Conservation (phyloP, 2,329 filamentous ascomycete genomes). For the Calonectria pseudoreteaudii region DNA sequence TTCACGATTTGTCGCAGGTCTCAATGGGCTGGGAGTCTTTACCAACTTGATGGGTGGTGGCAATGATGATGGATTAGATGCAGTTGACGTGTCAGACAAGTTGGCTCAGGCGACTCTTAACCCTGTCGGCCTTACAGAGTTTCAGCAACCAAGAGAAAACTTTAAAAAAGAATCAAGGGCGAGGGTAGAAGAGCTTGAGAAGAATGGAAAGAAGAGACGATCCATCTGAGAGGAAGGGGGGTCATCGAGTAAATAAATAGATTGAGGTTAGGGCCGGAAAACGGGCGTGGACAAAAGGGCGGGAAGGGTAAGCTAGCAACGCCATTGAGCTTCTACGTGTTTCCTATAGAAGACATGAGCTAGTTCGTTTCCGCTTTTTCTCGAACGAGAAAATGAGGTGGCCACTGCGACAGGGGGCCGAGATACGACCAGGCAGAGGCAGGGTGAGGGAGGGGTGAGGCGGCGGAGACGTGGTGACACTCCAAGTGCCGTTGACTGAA, state of each 20-base stretch:
- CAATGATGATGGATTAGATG: neutral
- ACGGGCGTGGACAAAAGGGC: constrained; percentile 10
- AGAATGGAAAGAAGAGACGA: constrained; percentile 10
- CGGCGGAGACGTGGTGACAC: constrained; percentile 3
- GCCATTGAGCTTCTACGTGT: constrained; percentile 22
- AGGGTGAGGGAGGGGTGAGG: constrained; percentile 4
- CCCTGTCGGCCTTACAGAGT: neutral
- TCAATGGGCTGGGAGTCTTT: neutral
- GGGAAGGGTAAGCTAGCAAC: constrained; percentile 20
- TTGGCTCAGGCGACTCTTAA: constrained; percentile 1
- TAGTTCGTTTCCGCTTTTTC: constrained; percentile 20
- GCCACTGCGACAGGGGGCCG: constrained; percentile 4
- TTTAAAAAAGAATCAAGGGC: neutral
- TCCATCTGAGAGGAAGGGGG: neutral
- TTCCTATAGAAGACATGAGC: constrained; percentile 10
- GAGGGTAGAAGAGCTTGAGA: neutral
- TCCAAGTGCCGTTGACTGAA: neutral
- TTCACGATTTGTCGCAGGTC: neutral
- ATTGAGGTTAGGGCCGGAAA: constrained; percentile 11
- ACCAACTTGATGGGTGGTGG: neutral
- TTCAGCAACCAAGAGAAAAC: neutral
- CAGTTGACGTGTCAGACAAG: neutral
- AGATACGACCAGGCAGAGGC: constrained; percentile 10
- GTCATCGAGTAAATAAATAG: constrained; percentile 22
- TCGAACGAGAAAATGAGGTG: neutral